These are phyloP conservation scores for Botryotinia convoluta DNA, from an alignment of 2,329 filamentous ascomycete species.

Conservation along the genomic window DNA sequence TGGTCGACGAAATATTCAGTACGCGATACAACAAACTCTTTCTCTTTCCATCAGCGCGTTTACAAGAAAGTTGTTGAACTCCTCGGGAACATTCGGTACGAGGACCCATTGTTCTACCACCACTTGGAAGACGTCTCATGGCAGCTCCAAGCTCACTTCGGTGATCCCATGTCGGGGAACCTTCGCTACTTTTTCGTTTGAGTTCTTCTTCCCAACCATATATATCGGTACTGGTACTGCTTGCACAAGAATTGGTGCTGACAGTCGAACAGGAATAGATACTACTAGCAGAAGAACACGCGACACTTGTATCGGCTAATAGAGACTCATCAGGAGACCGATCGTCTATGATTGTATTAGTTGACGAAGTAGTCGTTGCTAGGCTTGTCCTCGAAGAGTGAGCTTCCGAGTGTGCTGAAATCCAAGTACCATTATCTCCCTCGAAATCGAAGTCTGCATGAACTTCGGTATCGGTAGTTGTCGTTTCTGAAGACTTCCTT, in stretches of 20 bases:
- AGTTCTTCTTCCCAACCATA: slow-evolving; percentile 57
- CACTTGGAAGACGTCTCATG: slow-evolving; percentile 26
- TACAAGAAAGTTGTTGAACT: slow-evolving; percentile 20
- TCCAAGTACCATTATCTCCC: slow-evolving; percentile 33
- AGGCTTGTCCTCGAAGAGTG: slow-evolving; percentile 33
- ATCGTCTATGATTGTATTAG: slow-evolving; percentile 31
- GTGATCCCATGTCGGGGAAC: slow-evolving; percentile 26
- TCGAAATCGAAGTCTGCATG: slow-evolving; percentile 35
- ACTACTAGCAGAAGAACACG: slow-evolving; percentile 39
- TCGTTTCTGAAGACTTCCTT: slow-evolving; percentile 19
- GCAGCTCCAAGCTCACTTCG: slow-evolving; percentile 20
- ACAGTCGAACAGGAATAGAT: slow-evolving; percentile 32
- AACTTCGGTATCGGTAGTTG: slow-evolving; percentile 26
- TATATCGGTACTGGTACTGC: slow-evolving; percentile 42
- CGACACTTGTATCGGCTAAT: slow-evolving; percentile 32
- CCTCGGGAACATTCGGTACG: slow-evolving; percentile 18
- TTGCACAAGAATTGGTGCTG: slow-evolving; percentile 34
- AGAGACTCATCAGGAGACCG: slow-evolving; percentile 25
- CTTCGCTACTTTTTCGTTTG: slow-evolving; percentile 37
- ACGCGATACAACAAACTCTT: slow-evolving; percentile 35
- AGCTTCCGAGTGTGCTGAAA: slow-evolving; percentile 31
- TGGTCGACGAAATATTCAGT: slow-evolving; percentile 28
- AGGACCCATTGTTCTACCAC: slow-evolving; percentile 27
- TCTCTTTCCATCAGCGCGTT: slow-evolving; percentile 29
- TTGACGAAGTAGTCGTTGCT: slow-evolving; percentile 29